These are phyloP conservation scores for Venturia aucupariae DNA, from an alignment of 2,329 filamentous ascomycete genomes.

Conservation along the genomic window DNA sequence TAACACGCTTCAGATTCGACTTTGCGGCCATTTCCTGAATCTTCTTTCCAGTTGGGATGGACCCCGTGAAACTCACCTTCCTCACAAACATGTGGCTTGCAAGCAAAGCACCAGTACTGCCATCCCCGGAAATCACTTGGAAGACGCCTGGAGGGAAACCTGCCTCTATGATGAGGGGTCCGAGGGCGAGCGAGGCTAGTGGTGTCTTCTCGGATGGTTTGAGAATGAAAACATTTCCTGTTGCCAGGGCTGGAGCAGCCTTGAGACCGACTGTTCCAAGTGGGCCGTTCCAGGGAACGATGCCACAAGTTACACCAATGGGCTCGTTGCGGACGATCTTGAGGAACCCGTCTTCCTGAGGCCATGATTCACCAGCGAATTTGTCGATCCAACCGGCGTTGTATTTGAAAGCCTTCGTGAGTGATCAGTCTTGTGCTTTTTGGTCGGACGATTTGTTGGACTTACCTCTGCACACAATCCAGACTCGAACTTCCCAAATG, in stretches of 20 bases:
- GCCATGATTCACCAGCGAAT: conserved; percentile 30
- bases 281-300: conserved; percentile 35
- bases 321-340: conserved; percentile 35
- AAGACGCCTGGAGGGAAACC: conserved; percentile 35
- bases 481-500: conserved; percentile 38
- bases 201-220: conserved; percentile 34
- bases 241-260: conserved; percentile 27
- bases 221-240: conserved; percentile 29
- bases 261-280: conserved; percentile 31
- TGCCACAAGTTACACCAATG: conserved; percentile 33
- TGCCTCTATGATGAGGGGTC: conserved; percentile 30
- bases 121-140: conserved; percentile 30
- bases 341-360: conserved; percentile 39
- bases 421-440: conserved; percentile 17
- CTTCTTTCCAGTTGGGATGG: conserved; percentile 29
- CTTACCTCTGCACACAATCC: conserved; percentile 27
- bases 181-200: conserved; percentile 30
- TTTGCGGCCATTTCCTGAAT: conserved; percentile 33
- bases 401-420: conserved; percentile 25
- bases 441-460: not conserved
- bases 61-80: conserved; percentile 36
- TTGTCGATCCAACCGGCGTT: conserved; percentile 33
- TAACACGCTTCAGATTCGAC: conserved; percentile 35
- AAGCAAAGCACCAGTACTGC: conserved; percentile 29
- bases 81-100: conserved; percentile 31